phyloP scores from a whole-genome alignment of 2,329 filamentous ascomycete species.

The Ophiostoma angusticollis region DNA sequence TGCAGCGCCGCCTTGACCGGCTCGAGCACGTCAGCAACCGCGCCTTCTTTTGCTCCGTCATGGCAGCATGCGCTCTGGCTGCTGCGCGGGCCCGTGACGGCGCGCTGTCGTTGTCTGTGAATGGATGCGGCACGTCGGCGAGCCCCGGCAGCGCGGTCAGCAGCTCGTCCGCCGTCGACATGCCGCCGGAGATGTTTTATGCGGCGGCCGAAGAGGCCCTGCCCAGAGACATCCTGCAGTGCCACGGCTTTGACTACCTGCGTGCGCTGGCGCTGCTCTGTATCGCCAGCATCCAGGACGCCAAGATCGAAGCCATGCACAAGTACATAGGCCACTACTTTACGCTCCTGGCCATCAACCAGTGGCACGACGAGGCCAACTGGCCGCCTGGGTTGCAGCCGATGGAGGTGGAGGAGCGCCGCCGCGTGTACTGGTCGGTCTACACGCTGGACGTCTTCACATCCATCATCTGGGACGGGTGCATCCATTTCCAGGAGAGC shows the following conservation, averaged over 20 bases:
- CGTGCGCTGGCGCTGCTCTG: slow-evolving; percentile 16
- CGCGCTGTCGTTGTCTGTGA: slow-evolving; percentile 3
- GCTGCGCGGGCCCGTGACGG: slow-evolving; percentile 16
- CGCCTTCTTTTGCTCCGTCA: slow-evolving; percentile 17
- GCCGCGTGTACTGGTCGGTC: slow-evolving; percentile 37
- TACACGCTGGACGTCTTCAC: slow-evolving; percentile 44
- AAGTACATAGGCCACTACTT: slow-evolving; percentile 18
- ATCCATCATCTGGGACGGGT: slow-evolving; percentile 37
- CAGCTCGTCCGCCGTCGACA: slow-evolving; percentile 2
- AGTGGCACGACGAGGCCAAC: slow-evolving; percentile 18
- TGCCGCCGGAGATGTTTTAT: slow-evolving; percentile 16
- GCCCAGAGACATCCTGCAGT: slow-evolving; percentile 14
- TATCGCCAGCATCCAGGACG: slow-evolving; percentile 17
- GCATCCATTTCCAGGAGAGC: slow-evolving; percentile 31
- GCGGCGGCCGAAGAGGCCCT: slow-evolving; percentile 16
- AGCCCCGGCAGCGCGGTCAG: slow-evolving; percentile 2
- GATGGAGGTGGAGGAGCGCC: slow-evolving; percentile 14
- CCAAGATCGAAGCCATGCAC: slow-evolving; percentile 17
- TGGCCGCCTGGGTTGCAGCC: slow-evolving; percentile 12
- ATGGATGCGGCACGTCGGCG: neutral
- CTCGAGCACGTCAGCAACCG: slow-evolving; percentile 16
- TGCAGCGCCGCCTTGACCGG: slow-evolving; percentile 13
- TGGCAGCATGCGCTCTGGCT: slow-evolving; percentile 16
- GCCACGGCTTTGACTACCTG: slow-evolving; percentile 16
- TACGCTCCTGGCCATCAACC: slow-evolving; percentile 16